Evolutionary conservation across 2,329 filamentous ascomycete genomes (phyloP).

Genomic region (Aureobasidium sp.): DNA sequence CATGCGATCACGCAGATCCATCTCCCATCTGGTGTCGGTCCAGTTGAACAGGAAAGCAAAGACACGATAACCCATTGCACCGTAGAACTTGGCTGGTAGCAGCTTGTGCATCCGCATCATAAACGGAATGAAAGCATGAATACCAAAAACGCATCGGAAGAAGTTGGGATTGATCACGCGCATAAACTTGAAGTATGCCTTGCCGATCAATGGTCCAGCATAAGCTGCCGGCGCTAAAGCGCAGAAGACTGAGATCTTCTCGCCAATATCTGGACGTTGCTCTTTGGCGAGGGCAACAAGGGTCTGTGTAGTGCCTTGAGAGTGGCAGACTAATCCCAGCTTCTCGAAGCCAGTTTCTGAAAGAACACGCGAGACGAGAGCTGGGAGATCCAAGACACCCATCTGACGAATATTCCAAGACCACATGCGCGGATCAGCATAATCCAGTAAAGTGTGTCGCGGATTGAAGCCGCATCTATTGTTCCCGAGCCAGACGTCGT

Average conservation of each 20-base stretch:
- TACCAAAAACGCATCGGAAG: constrained; percentile 78
- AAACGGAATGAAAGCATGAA: constrained; percentile 85
- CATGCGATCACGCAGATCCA: constrained; percentile 66
- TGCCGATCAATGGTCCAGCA: constrained; percentile 74
- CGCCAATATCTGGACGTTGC: constrained; percentile 74
- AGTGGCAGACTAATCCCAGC: constrained; percentile 76
- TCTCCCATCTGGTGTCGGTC: constrained; percentile 79
- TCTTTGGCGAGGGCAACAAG: constrained; percentile 84
- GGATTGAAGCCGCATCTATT: constrained; percentile 83
- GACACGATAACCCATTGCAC: constrained; percentile 75
- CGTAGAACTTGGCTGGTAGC: constrained; percentile 61
- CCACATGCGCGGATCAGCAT: constrained; percentile 86
- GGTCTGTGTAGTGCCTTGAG: constrained; percentile 83
- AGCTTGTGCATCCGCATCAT: constrained; percentile 78
- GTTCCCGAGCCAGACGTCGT: constrained; percentile 93
- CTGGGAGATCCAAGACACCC: constrained; percentile 80
- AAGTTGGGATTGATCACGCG: constrained; percentile 63
- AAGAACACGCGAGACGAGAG: constrained; percentile 69
- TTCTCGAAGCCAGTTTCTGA: constrained; percentile 75
- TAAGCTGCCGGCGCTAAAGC: constrained; percentile 86
- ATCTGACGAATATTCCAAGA: constrained; percentile 93
- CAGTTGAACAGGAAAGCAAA: constrained; percentile 87
- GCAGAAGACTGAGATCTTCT: constrained; percentile 81
- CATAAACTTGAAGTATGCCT: constrained; percentile 91
- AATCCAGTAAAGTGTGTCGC: constrained; percentile 60